phyloP scores from a whole-genome alignment of 1,284 basidiomycete genomes.

The Abortiporus biennis region DNA sequence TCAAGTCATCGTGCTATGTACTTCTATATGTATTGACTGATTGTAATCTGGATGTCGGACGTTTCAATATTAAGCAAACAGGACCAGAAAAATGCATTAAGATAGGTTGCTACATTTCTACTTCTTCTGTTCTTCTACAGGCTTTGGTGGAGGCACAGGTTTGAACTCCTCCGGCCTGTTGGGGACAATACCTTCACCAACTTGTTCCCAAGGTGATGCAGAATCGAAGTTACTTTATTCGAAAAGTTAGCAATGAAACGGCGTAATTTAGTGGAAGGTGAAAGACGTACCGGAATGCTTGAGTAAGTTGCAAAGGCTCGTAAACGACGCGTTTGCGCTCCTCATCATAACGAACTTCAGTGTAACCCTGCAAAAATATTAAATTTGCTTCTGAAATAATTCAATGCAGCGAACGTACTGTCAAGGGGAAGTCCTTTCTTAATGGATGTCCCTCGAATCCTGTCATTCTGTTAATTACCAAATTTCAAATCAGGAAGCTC shows the following conservation, averaged over 20 bases:
- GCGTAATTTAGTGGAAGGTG: conserved; percentile 92
- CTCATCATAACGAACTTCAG: conserved; percentile 97
- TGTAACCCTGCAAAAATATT: conserved; percentile 67
- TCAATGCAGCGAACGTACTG: conserved; percentile 42
- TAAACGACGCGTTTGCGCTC: conserved; percentile 98
- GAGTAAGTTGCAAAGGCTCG: conserved; percentile 95
- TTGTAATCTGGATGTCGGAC: too few species aligned
- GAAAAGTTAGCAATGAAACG: conserved; percentile 47
- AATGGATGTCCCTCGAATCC: conserved; percentile 98
- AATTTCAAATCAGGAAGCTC: too few species aligned
- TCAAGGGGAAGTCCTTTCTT: conserved; percentile 97
- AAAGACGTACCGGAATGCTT: conserved; percentile 83
- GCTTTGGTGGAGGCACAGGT: conserved; percentile 61
- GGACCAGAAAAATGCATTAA: conserved; percentile 1
- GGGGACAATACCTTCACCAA: conserved; percentile 78
- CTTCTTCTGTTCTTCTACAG: conserved; percentile 64
- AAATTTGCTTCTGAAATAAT: conserved; percentile 5
- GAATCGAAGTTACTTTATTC: conserved; percentile 84
- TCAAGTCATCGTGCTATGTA: too few species aligned
- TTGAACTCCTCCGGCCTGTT: conserved; percentile 68
- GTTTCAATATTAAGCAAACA: too few species aligned
- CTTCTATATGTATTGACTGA: too few species aligned
- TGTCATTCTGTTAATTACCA: too few species aligned
- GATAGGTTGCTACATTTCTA: conserved; percentile 26
- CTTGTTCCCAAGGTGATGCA: conserved; percentile 95